Evolutionary conservation across 2,329 filamentous ascomycete species (phyloP).

Genomic region (Cordyceps militaris): DNA sequence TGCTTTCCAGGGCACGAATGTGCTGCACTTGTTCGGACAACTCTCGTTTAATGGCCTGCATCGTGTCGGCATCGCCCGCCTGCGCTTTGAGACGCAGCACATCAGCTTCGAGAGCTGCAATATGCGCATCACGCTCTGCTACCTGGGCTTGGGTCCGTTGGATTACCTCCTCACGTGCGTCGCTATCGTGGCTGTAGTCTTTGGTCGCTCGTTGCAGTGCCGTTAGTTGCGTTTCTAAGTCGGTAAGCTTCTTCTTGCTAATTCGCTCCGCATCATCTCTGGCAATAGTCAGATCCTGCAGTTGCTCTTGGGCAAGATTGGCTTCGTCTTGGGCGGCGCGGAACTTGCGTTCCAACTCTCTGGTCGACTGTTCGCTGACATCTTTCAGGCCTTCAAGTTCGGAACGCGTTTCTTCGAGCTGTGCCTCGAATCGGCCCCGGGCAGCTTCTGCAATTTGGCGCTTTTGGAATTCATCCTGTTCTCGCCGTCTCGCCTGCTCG

Average conservation of each 20-base stretch:
- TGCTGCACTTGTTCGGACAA: slow-evolving; percentile 88
- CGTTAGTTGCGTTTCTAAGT: slow-evolving; percentile 46
- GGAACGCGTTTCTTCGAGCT: slow-evolving; percentile 41
- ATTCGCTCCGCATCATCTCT: slow-evolving; percentile 65
- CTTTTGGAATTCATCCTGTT: slow-evolving; percentile 76
- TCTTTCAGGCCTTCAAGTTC: slow-evolving; percentile 49
- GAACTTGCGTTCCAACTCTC: slow-evolving; percentile 60
- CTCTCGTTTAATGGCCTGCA: slow-evolving; percentile 79
- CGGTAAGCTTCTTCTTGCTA: slow-evolving; percentile 46
- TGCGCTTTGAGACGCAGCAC: slow-evolving; percentile 78
- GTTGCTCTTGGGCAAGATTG: slow-evolving; percentile 69
- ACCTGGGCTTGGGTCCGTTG: slow-evolving; percentile 60
- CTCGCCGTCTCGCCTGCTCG: slow-evolving; percentile 68
- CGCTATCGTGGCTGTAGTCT: slow-evolving; percentile 53
- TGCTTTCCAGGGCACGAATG: slow-evolving; percentile 74
- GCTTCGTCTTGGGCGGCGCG: slow-evolving; percentile 67
- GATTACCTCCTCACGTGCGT: slow-evolving; percentile 48
- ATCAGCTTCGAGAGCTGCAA: slow-evolving; percentile 73
- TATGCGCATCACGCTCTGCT: slow-evolving; percentile 59
- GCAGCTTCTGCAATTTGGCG: slow-evolving; percentile 54
- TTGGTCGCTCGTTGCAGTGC: slow-evolving; percentile 42
- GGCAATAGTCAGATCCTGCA: slow-evolving; percentile 59
- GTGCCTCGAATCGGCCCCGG: slow-evolving; percentile 40
- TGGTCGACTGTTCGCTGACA: slow-evolving; percentile 47
- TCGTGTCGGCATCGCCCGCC: slow-evolving; percentile 77